Percentiles rank a stretch among this genome's conserved stretches.
Conservation (phyloP, 139 green algal species). For the Chlorella sp. region DNA sequence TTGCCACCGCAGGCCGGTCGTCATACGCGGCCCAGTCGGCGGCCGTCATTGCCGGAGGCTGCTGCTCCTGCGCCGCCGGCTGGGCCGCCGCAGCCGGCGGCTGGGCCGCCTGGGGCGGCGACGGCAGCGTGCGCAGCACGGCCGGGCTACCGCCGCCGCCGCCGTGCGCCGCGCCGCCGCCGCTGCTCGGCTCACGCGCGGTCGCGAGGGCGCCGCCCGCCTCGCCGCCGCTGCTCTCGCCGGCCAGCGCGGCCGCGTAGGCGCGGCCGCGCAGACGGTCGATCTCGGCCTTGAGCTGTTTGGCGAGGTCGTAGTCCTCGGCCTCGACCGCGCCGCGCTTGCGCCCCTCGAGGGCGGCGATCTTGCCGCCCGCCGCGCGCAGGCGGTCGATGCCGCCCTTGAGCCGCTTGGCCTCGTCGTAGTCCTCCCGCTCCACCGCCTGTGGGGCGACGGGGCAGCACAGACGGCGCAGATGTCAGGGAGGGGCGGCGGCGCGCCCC, state of each 20-base stretch:
- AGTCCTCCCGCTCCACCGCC: conserved; percentile 78
- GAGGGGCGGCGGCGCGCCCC: too few relatives aligned
- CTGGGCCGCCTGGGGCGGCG: neutral
- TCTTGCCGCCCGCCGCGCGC: conserved; percentile 39
- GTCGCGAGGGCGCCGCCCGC: too few relatives aligned
- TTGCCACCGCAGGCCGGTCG: conserved; percentile 67
- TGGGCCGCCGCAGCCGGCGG: neutral
- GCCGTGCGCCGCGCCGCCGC: too few relatives aligned
- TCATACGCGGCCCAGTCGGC: conserved; percentile 57
- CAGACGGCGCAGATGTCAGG: too few relatives aligned
- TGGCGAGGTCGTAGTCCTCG: conserved; percentile 95
- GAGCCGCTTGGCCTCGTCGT: conserved; percentile 94
- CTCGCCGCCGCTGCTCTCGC: too few relatives aligned
- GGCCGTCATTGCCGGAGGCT: neutral
- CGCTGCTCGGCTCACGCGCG: too few relatives aligned
- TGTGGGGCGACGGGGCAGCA: too few relatives aligned
- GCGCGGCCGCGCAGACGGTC: conserved; percentile 60
- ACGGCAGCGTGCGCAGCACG: too few relatives aligned
- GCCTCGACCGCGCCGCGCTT: conserved; percentile 63
- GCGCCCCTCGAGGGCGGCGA: conserved; percentile 72
- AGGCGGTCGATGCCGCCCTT: conserved; percentile 54
- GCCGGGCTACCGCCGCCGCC: too few relatives aligned
- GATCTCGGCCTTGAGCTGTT: conserved; percentile 84
- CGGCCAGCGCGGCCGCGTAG: too few relatives aligned
- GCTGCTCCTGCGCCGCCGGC: too few relatives aligned